Evolutionary conservation across 768 basidiomycete genomes (phyloP).

Genomic region (Russula sp.): DNA sequence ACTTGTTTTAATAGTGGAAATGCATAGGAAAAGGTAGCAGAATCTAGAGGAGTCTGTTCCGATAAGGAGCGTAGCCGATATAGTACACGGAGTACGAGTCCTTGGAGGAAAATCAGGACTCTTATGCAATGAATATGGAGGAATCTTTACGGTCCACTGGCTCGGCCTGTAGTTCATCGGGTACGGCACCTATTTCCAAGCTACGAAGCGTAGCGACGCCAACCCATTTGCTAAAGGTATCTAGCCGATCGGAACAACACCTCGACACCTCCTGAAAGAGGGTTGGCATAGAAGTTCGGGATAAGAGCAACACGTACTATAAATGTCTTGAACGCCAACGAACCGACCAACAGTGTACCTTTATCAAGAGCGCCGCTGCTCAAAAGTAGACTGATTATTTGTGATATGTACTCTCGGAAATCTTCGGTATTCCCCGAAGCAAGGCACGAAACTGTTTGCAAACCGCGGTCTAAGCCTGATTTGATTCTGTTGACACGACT

Average conservation of each 20-base stretch:
- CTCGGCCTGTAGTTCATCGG: conserved; percentile 68
- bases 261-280: conserved; percentile 53
- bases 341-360: conserved; percentile 58
- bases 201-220: conserved; percentile 81
- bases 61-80: conserved; percentile 77
- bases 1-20: conserved; percentile 72
- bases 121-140: neutral
- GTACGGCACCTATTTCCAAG: conserved; percentile 57
- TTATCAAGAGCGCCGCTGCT: conserved; percentile 51
- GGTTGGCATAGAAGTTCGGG: neutral
- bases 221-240: conserved; percentile 60
- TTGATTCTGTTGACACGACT: conserved; percentile 51
- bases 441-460: conserved; percentile 63
- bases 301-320: conserved; percentile 44
- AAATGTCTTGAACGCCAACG: conserved; percentile 66
- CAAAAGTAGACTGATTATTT: conserved; percentile 55
- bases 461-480: conserved; percentile 53
- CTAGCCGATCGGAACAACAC: conserved; percentile 71
- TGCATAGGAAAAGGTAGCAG: conserved; percentile 77
- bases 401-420: conserved; percentile 51
- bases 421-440: conserved; percentile 45
- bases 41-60: conserved; percentile 77
- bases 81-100: conserved; percentile 74
- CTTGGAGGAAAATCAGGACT: conserved; percentile 36
- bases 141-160: conserved; percentile 49